A percentile compares a stretch with the other conserved stretches of the same genome.
These are phyloP conservation scores for Ascosphaera pollenicola DNA, from an alignment of 2,329 filamentous ascomycete species.

Conservation along the genomic window DNA sequence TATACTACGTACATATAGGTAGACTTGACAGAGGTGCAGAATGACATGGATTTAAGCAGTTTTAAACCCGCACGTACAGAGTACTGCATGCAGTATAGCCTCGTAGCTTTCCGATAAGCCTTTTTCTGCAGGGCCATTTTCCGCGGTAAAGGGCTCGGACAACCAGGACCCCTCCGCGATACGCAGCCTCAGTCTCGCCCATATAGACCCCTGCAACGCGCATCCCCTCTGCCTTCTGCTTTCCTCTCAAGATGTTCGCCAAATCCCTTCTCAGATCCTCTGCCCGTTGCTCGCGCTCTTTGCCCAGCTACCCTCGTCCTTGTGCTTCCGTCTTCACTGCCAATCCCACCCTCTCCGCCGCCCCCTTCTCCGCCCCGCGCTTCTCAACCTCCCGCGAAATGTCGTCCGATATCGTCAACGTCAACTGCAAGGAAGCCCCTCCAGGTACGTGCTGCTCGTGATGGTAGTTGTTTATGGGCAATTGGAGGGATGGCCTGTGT, in stretches of 20 bases:
- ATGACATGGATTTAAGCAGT: too few relatives aligned
- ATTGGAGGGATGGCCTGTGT: neutral
- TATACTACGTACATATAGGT: too few relatives aligned
- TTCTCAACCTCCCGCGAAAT: neutral
- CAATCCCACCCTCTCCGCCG: neutral
- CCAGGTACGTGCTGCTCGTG: neutral
- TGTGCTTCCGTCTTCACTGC: neutral
- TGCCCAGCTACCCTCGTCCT: neutral
- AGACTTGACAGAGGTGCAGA: too few relatives aligned
- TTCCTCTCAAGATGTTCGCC: neutral
- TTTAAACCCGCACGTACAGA: too few relatives aligned
- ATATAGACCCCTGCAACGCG: too few relatives aligned
- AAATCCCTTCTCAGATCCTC: neutral
- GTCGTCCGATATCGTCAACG: neutral
- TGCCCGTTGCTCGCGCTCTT: neutral
- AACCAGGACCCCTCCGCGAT: too few relatives aligned
- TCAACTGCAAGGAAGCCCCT: neutral
- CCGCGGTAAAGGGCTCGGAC: too few relatives aligned
- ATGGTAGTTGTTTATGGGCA: neutral
- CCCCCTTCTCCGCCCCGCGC: neutral
- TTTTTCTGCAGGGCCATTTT: too few relatives aligned
- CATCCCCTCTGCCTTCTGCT: neutral
- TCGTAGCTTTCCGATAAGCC: too few relatives aligned
- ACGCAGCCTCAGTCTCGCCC: too few relatives aligned
- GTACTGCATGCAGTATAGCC: too few relatives aligned